phyloP scores from a whole-genome alignment of 768 basidiomycete species.

The Serendipita sp. region DNA sequence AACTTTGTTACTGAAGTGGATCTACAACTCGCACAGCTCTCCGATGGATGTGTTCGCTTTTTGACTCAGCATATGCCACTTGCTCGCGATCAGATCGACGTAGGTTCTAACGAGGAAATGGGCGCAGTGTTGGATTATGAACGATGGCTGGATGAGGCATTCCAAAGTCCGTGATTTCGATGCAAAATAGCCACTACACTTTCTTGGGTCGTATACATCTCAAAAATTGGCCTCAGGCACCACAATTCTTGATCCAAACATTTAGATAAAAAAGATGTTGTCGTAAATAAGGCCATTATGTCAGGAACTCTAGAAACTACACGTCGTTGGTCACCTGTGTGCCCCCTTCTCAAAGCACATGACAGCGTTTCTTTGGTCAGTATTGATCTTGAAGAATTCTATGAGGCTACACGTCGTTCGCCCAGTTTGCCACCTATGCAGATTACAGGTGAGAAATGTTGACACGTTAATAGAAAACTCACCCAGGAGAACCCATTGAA shows the following conservation, averaged over 20 bases:
- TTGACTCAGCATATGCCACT: constrained; percentile 68
- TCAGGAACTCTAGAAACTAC: too few relatives aligned
- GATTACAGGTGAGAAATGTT: not conserved
- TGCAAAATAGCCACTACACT: too few relatives aligned
- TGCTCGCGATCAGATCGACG: constrained; percentile 10
- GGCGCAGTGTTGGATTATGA: constrained; percentile 10
- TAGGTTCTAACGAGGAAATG: not conserved
- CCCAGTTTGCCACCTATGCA: not conserved
- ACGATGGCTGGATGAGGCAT: constrained; percentile 3
- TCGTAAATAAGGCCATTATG: too few relatives aligned
- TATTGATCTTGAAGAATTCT: too few relatives aligned
- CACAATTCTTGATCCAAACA: too few relatives aligned
- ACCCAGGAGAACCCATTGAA: constrained; percentile 98
- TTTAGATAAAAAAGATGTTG: too few relatives aligned
- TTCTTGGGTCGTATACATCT: too few relatives aligned
- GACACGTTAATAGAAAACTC: not conserved
- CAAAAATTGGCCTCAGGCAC: too few relatives aligned
- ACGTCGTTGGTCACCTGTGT: too few relatives aligned
- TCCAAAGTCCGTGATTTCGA: not conserved
- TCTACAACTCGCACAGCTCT: constrained; percentile 66
- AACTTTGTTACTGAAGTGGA: constrained; percentile 89
- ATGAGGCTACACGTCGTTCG: not conserved
- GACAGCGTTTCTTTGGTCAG: too few relatives aligned
- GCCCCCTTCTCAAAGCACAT: too few relatives aligned
- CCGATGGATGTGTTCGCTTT: constrained; percentile 59